Percentiles rank a stretch among this genome's conserved stretches.
phyloP scores from a whole-genome alignment of 495 filamentous ascomycete species.

The Emericellopsis terricola region DNA sequence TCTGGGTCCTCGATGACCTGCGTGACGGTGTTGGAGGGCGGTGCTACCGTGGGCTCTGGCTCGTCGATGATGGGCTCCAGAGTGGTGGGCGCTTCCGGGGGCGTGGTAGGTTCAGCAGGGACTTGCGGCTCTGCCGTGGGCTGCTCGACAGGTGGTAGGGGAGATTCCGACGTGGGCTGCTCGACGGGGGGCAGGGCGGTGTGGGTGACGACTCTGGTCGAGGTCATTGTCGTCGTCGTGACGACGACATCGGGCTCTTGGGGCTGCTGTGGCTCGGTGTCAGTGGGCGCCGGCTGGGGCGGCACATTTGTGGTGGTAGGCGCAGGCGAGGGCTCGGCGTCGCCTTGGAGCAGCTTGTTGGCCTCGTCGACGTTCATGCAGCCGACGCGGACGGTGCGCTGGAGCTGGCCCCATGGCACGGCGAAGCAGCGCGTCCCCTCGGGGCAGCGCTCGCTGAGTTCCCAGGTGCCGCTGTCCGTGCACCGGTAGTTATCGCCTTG shows the following conservation, averaged over 20 bases:
- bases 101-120: no score
- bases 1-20: no score
- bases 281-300: no score
- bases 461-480: neutral
- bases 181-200: neutral
- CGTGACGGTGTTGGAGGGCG: neutral
- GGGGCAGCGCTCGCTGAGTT: neutral
- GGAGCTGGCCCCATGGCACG: neutral
- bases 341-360: neutral
- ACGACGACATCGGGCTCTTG: no score
- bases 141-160: no score
- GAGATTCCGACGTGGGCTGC: no score
- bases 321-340: neutral
- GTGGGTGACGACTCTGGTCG: neutral
- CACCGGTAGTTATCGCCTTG: neutral
- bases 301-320: no score
- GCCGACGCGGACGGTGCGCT: neutral
- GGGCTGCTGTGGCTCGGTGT: no score
- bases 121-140: no score
- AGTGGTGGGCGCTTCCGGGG: no score
- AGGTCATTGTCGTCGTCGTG: neutral
- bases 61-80: slow-evolving; percentile 1
- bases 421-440: neutral
- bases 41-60: neutral
- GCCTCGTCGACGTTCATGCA: neutral